Base-by-base conservation (phyloP, 306 rosid species). In the Crotalaria pallida region DNA sequence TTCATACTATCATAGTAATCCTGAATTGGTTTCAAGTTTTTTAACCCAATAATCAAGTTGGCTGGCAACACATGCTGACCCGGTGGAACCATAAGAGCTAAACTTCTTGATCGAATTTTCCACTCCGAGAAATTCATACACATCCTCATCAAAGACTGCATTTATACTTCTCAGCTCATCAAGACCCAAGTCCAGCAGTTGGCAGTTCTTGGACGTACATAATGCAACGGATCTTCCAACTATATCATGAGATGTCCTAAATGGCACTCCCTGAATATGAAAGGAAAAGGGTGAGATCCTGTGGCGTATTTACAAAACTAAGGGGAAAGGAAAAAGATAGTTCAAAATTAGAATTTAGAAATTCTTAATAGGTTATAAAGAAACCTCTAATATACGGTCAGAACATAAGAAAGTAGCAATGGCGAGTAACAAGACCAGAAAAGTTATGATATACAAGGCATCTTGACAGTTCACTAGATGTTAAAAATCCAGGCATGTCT, bases 161-260 rank as follows among this genome's bases (percentile, higher is more conserved):
- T 81, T 79, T 49, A 86, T 67, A 55, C 86, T 85, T 79, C 79
- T 84, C 72, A 91, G 88, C 72, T 94, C 99, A 24, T 86, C 88
- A 18, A 91, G 88, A 66, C 71, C 81, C 68, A 91, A 81, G 65
- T 86, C 91, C 77, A 43, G 81, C 69, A 91, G 96, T 67, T 85
- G 87, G 80, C 95, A 88, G 22, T 71, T 79, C 81, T 79, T 88
- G 4, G 64, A 76, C 55, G 91, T 85, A 2, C 99, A 91, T 5
- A 87, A 31, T 17, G 97, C 99, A 24, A 94, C 99, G 0, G 86
- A 77, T 69, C 85, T 88, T 74, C 99, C 99, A 7, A 86, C 95
- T 11, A 88, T 83, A 77, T 91, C 99, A 75, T 94, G 99, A 75
- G 97, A 89, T 3, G 99, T 94, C 71, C 99, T 84, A 73, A 94